Evolutionary conservation across 192 early-diverging fungal genomes (phyloP).

Genomic region (Funneliformis mosseae): DNA sequence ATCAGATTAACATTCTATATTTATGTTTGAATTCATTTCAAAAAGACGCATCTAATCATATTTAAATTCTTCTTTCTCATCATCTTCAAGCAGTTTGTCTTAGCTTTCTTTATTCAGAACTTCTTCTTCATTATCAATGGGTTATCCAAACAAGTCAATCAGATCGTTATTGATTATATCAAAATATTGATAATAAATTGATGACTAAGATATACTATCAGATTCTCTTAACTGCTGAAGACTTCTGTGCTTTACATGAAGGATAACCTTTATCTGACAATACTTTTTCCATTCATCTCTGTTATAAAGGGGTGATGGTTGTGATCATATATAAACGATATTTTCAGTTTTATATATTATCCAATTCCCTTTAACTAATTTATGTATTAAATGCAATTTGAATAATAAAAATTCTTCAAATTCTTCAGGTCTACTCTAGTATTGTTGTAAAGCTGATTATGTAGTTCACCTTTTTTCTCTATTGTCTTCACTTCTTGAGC

Average conservation of each 20-base stretch:
- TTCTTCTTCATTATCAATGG: not conserved
- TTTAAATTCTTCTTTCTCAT: not conserved
- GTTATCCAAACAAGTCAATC: not conserved
- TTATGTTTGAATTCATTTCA: not conserved
- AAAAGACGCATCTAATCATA: not conserved
- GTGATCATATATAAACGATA: not conserved
- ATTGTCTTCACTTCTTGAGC: not conserved
- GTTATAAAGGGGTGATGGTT: not conserved
- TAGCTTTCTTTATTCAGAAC: not conserved
- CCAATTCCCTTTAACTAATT: no score
- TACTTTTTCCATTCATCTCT: not conserved
- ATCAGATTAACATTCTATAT: not conserved
- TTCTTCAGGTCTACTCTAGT: not conserved
- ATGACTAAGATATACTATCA: no score
- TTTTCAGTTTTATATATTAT: not conserved
- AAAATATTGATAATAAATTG: not conserved
- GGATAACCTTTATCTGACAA: not conserved
- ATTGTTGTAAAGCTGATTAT: not conserved
- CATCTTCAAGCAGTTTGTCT: not conserved
- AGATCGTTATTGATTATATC: not conserved
- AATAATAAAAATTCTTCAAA: no score
- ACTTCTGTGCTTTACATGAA: not conserved
- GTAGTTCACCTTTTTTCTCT: not conserved
- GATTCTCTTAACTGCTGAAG: not conserved
- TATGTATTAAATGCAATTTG: not conserved